Percentiles rank a stretch among this genome's conserved stretches.
Evolutionary conservation across 169 alveolate species (phyloP).

Genomic region (Babesia bigemina): DNA sequence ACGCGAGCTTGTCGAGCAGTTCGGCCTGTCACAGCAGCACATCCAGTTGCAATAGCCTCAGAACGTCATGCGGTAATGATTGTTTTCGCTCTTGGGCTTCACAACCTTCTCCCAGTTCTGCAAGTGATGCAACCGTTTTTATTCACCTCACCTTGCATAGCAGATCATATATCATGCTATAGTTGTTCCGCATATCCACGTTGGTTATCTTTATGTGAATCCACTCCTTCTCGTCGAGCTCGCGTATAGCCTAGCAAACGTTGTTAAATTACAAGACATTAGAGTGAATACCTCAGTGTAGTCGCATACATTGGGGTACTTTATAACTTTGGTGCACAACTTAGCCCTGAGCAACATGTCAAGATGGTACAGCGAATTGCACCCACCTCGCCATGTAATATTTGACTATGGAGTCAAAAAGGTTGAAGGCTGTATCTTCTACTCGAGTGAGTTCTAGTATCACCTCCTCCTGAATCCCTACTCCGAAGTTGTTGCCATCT

Average conservation of each 20-base stretch:
- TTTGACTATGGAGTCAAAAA: slow-evolving; percentile 83
- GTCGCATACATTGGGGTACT: slow-evolving; percentile 84
- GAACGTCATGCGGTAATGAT: slow-evolving; percentile 80
- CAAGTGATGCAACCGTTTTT: too few species aligned
- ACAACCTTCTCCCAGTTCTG: slow-evolving; percentile 86
- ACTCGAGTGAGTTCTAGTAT: slow-evolving; percentile 88
- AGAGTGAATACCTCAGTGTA: slow-evolving; percentile 74
- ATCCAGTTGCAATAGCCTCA: slow-evolving; percentile 24
- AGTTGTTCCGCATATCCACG: slow-evolving; percentile 88
- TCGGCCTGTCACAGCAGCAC: slow-evolving; percentile 36
- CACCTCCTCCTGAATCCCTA: slow-evolving; percentile 89
- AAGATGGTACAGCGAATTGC: not conserved
- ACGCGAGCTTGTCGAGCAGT: slow-evolving; percentile 15
- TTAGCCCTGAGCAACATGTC: slow-evolving; percentile 74
- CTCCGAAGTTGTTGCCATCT: slow-evolving; percentile 90
- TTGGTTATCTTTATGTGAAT: slow-evolving; percentile 82
- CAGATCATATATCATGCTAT: slow-evolving; percentile 87
- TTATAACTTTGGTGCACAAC: slow-evolving; percentile 84
- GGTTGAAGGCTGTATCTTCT: slow-evolving; percentile 86
- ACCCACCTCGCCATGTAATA: slow-evolving; percentile 81
- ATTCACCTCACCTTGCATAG: slow-evolving; percentile 74
- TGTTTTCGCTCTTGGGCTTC: slow-evolving; percentile 84
- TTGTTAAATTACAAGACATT: too few species aligned
- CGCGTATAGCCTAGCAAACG: slow-evolving; percentile 77
- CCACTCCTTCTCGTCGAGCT: slow-evolving; percentile 88